Evolutionary conservation across 768 basidiomycete species (phyloP), one percentile per base, ranked within the genome.

Genomic region (Nevesoporus exiguus): DNA sequence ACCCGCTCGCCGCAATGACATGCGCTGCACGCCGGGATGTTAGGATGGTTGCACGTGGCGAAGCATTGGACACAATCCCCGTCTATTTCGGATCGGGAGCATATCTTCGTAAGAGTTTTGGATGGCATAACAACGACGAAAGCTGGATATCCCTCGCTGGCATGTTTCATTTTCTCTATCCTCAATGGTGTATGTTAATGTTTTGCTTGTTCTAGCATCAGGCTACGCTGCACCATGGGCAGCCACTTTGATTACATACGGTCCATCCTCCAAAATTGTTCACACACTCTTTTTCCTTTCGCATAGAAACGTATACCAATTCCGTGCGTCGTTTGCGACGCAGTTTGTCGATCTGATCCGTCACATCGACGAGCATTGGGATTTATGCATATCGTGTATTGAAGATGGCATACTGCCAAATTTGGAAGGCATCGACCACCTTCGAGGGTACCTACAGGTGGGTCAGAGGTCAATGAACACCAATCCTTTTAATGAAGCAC

Each of bases 231-330:
- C 10, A 39, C 37, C 37, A 9, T 57, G 30, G 30, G 66, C 63
- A 4, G 61, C 57, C 7, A 56, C 61, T 13, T 27, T 49, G 11
- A 54, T 67, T 0, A 27, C 30, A 10, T 11, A 55, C 13, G 34
- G 58, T 39, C 59, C 57, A 6, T 56, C 66, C 8, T 63, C 61
- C 39, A 30, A 63, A 4, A 29, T 58, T 21, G 57, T 67, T 5
- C 61, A 65, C 13, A 59, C 53, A 4, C 54, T 65, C 13, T 66
- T 66, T 48, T 59, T 58, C 44, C 54, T 66, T 3, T 30, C 51
- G 6, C 36, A 34, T 27, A 45, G 33, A n/a, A 39, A 54, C 7
- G 5, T 67, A 11, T 24, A 17, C 0, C n/a, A 1, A 14, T 52
- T 64, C 27, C 4, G 2, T 1, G 17, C 14, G n/a, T 2, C 10